phyloP scores from a whole-genome alignment of 257 asterid genomes.

The Anisodus tanguticus region DNA sequence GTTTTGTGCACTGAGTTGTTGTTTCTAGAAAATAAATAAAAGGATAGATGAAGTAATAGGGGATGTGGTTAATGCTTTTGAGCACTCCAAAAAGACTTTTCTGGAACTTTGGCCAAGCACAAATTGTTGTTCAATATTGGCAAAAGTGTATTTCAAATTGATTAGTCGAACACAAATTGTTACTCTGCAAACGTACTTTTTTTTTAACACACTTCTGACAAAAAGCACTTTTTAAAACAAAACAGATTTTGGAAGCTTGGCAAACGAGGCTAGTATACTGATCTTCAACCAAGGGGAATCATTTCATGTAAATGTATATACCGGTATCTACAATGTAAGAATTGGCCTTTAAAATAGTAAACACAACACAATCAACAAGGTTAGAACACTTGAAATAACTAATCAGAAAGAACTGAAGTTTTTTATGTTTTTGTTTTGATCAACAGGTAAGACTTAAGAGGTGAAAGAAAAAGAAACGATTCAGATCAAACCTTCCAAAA shows the following conservation, averaged over 20 bases:
- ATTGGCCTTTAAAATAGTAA: background rate
- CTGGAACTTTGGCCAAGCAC: background rate
- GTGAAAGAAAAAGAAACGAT: background rate
- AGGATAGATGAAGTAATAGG: background rate
- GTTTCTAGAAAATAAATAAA: background rate
- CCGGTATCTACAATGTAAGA: background rate
- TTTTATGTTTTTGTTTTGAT: background rate
- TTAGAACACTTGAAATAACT: background rate
- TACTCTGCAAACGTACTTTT: background rate
- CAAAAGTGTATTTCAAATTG: no score
- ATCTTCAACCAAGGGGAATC: background rate
- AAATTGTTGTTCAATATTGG: no score
- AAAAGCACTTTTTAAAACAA: no score
- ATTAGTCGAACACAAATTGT: background rate
- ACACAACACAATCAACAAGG: background rate
- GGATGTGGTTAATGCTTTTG: background rate
- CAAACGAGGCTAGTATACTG: background rate
- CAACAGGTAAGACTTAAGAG: background rate
- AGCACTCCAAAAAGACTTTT: background rate
- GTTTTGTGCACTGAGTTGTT: background rate
- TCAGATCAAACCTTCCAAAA: conserved; percentile 84
- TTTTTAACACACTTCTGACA: background rate
- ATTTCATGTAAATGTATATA: background rate
- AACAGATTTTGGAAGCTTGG: background rate
- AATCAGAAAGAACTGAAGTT: background rate